Evolutionary conservation across 176 grass and related monocot genomes (phyloP).

Genomic region (Juncus effusus): DNA sequence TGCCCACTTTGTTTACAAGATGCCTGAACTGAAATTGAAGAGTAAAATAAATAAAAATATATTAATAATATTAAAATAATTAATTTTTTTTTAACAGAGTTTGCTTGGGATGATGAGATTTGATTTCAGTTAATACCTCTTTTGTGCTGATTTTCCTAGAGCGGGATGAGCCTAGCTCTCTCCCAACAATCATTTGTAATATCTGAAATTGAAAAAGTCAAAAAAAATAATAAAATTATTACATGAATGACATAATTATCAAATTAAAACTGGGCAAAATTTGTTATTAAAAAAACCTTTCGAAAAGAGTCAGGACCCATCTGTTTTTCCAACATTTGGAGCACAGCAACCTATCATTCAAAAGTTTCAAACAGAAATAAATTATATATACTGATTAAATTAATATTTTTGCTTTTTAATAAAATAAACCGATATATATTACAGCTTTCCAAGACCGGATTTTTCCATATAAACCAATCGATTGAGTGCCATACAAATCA

Average conservation of each 20-base stretch:
- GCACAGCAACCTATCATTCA: conserved; percentile 67
- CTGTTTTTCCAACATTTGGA: conserved; percentile 99
- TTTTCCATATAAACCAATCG: conserved; percentile 88
- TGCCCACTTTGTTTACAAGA: conserved; percentile 90
- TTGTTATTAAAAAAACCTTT: conserved; percentile 50
- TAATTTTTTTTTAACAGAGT: not conserved
- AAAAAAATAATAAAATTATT: conserved; percentile 7
- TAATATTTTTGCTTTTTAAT: not conserved
- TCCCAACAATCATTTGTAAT: conserved; percentile 55
- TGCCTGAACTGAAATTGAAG: conserved; percentile 85
- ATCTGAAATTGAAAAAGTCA: conserved; percentile 48
- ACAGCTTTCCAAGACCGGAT: conserved; percentile 93
- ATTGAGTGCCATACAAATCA: conserved; percentile 94
- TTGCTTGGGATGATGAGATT: not conserved
- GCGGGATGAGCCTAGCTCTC: conserved; percentile 37
- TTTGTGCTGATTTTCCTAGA: conserved; percentile 70
- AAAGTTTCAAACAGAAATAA: conserved; percentile 17
- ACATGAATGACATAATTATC: conserved; percentile 1
- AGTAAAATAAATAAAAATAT: not conserved
- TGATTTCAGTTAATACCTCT: conserved; percentile 40
- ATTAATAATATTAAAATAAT: not conserved
- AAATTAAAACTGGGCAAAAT: conserved; percentile 10
- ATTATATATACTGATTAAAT: conserved; percentile 1
- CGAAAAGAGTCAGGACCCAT: conserved; percentile 91
- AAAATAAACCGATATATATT: conserved; percentile 35